phyloP scores from a whole-genome alignment of 2,329 filamentous ascomycete genomes.

The Stromatinia cepivora region DNA sequence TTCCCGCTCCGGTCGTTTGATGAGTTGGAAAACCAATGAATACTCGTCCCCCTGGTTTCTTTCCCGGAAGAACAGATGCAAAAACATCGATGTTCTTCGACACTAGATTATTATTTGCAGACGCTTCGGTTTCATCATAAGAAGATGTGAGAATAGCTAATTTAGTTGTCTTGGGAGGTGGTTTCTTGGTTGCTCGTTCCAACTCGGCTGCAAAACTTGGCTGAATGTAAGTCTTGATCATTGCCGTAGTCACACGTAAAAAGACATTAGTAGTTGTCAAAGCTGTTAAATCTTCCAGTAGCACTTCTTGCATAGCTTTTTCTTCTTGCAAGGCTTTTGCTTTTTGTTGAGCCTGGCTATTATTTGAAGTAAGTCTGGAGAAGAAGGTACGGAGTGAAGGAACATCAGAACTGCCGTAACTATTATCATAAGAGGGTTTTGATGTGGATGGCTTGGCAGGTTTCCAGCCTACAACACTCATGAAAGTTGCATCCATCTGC shows the following conservation, averaged over 20 bases:
- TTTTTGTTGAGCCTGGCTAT: conserved; percentile 52
- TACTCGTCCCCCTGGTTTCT: conserved; percentile 77
- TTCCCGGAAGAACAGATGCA: conserved; percentile 82
- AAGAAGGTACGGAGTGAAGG: conserved; percentile 78
- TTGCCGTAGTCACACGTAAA: conserved; percentile 81
- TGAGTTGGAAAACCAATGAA: conserved; percentile 98
- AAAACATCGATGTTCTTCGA: conserved; percentile 76
- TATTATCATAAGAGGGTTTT: conserved; percentile 35
- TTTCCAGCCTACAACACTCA: conserved; percentile 86
- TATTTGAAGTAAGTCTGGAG: conserved; percentile 65
- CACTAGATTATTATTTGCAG: conserved; percentile 47
- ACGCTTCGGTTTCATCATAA: conserved; percentile 74
- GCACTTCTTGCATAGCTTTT: conserved; percentile 58
- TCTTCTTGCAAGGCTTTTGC: conserved; percentile 64
- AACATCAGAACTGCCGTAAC: conserved; percentile 52
- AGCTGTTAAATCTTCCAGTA: conserved; percentile 70
- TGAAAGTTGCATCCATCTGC: conserved; percentile 88
- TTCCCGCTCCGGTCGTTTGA: conserved; percentile 90
- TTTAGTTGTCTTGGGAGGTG: conserved; percentile 82
- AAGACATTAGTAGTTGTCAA: conserved; percentile 79
- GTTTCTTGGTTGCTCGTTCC: conserved; percentile 95
- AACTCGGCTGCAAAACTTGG: conserved; percentile 77
- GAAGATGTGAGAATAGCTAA: conserved; percentile 89
- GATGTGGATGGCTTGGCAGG: conserved; percentile 47
- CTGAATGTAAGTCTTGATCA: conserved; percentile 73